Conservation (phyloP, 495 filamentous ascomycete genomes). For the Neurospora sp. region DNA sequence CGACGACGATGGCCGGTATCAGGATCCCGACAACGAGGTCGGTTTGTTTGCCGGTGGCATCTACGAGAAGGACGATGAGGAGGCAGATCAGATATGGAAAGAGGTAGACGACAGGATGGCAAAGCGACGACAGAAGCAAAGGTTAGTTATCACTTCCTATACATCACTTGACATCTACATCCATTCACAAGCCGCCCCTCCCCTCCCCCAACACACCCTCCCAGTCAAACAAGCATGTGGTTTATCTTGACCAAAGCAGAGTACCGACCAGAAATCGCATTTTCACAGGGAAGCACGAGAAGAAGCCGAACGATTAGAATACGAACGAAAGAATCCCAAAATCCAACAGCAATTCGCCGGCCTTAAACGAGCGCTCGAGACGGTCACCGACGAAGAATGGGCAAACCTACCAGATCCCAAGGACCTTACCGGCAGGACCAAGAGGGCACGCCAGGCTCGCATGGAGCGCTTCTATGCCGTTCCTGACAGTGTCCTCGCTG, state of each 20-base stretch:
- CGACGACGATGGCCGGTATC: slow-evolving; percentile 74
- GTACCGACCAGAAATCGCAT: slow-evolving; percentile 62
- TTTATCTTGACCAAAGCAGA: slow-evolving; percentile 60
- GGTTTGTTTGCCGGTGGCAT: slow-evolving; percentile 89
- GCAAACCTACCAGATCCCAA: slow-evolving; percentile 90
- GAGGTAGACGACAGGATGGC: slow-evolving; percentile 97
- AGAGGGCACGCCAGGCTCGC: slow-evolving; percentile 70
- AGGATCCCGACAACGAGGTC: slow-evolving; percentile 95
- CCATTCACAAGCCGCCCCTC: slow-evolving; percentile 9
- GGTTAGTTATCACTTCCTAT: slow-evolving; percentile 55
- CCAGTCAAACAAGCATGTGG: slow-evolving; percentile 39
- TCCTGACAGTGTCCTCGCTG: slow-evolving; percentile 89
- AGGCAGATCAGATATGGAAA: slow-evolving; percentile 91
- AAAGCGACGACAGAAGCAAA: slow-evolving; percentile 69
- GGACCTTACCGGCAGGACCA: slow-evolving; percentile 88
- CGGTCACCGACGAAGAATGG: slow-evolving; percentile 93
- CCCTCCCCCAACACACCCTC: slow-evolving; percentile 4
- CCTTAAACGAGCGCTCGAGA: slow-evolving; percentile 78
- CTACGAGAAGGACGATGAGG: slow-evolving; percentile 93
- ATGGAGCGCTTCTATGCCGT: slow-evolving; percentile 90
- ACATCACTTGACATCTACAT: background rate
- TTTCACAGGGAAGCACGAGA: slow-evolving; percentile 89
- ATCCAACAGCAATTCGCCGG: slow-evolving; percentile 98
- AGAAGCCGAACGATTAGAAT: slow-evolving; percentile 79
- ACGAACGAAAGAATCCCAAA: slow-evolving; percentile 94